Conservation (phyloP, 176 grass and related monocot genomes). For the Carex kokanica region DNA sequence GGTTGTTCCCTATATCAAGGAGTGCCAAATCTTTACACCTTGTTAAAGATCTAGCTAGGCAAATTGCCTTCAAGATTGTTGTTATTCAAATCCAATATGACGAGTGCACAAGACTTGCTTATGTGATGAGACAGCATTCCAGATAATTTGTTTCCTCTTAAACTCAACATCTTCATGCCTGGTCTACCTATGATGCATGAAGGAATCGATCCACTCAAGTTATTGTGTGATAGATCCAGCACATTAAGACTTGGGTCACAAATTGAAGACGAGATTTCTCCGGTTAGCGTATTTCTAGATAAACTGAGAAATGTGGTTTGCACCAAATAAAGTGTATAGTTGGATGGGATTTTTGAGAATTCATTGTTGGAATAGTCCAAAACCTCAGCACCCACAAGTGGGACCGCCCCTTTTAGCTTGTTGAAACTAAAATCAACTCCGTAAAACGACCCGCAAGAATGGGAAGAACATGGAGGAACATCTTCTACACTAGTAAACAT, state of each 20-base stretch:
- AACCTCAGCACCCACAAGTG: neutral
- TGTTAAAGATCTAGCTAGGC: neutral
- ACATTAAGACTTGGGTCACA: neutral
- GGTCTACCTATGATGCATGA: neutral
- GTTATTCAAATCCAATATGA: constrained; percentile 15
- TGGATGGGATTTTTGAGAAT: neutral
- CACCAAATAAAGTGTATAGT: neutral
- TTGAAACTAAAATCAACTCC: neutral
- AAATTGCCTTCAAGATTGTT: constrained; percentile 18
- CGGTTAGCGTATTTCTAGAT: constrained; percentile 28
- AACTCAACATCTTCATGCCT: neutral
- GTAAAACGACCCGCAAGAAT: neutral
- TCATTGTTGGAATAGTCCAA: constrained; percentile 10
- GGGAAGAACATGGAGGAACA: neutral
- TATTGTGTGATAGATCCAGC: constrained; percentile 30
- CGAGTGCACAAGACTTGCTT: neutral
- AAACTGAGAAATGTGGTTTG: accelerated
- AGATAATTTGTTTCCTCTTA: constrained; percentile 30
- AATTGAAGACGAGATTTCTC: constrained; percentile 9
- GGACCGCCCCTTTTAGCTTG: neutral
- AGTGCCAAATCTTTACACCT: neutral
- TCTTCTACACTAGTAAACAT: neutral
- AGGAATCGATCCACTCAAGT: constrained; percentile 14
- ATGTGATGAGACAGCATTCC: neutral
- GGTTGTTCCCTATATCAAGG: constrained; percentile 21